Conservation (phyloP, 78 protist genomes). For the Diacronema lutheri region DNA sequence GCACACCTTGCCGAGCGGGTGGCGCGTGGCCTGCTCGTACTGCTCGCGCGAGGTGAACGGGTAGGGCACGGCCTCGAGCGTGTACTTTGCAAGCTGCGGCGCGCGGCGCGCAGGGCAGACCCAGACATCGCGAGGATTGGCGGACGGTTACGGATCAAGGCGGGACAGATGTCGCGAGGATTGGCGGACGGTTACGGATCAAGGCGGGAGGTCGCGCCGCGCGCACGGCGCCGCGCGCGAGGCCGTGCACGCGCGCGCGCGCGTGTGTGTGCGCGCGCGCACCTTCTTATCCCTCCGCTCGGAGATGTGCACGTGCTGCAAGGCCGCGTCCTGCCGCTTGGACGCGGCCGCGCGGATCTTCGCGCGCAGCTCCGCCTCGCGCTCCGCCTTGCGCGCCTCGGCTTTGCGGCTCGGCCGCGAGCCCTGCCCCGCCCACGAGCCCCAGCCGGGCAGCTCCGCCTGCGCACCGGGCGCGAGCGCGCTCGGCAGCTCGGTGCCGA, state of each 20-base stretch:
- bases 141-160: no score
- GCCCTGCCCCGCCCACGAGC: neutral
- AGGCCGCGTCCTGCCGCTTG: neutral
- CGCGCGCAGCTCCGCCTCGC: neutral
- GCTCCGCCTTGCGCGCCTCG: no score
- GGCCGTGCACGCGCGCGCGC: no score
- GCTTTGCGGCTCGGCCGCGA: no score
- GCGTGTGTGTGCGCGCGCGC: no score
- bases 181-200: no score
- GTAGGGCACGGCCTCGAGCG: conserved; percentile 1
- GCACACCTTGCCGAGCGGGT: neutral
- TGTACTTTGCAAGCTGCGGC: neutral
- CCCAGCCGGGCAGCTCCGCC: neutral
- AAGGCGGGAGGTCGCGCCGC: no score
- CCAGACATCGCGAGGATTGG: no score
- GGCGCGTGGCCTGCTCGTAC: neutral
- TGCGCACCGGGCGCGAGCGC: neutral
- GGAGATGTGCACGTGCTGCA: neutral
- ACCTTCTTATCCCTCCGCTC: conserved; percentile 16
- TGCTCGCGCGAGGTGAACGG: conserved; percentile 19
- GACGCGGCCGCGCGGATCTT: neutral
- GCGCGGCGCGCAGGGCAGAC: no score
- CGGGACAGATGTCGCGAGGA: no score
- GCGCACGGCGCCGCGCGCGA: no score
- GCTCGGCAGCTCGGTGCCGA: neutral